Evolutionary conservation across 1,284 basidiomycete genomes (phyloP), one percentile per base, ranked within the genome.

Genomic region (Pseudozyma thailandica): DNA sequence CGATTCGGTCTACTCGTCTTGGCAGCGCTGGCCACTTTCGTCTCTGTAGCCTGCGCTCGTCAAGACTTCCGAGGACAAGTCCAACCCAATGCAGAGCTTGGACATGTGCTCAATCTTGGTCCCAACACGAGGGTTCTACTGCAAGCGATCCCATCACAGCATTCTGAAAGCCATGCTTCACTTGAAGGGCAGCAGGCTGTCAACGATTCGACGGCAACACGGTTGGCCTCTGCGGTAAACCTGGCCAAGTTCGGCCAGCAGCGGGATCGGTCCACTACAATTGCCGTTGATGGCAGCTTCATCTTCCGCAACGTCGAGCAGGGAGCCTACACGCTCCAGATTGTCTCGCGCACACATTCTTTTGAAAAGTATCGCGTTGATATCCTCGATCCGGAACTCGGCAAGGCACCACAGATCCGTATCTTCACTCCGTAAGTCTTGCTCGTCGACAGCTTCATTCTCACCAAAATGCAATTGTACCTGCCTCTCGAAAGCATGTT

Each of bases 1-100:
- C 43, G 43, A 8, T 33, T 48, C 6, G 28, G 25, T 26, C 15
- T 35, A 5, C 31, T 48, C 10, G 30, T 54, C 23, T 33, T 66
- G 49, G 47, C 50, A 48, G 56, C 52, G 33, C 39, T 58, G 47
- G 21, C 47, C 38, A 51, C 52, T 21, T 35, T 66, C 18, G 23
- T 55, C 13, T 52, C 44, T 16, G 27, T 43, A 1, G 51, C 37
- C 1, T 44, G 28, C 13, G 62, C 62, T 12, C 47, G 61, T 20
- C 57, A 64, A 47, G 71, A 69, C 55, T 49, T 75, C 12, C 59
- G 73, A n/a, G 70, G 70, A 15, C 73, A 75, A 53, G 56, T 75
- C 27, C 58, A 64, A 23, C 57, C 70, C 20, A 68, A 68, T 31
- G 70, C 61, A 7, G 63, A 65, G 30, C 58, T 75, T 1, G 35